A percentile compares a stretch with the other conserved stretches of the same genome.
phyloP scores from a whole-genome alignment of 345 rosid species.

The Eucalyptus lansdowneana region DNA sequence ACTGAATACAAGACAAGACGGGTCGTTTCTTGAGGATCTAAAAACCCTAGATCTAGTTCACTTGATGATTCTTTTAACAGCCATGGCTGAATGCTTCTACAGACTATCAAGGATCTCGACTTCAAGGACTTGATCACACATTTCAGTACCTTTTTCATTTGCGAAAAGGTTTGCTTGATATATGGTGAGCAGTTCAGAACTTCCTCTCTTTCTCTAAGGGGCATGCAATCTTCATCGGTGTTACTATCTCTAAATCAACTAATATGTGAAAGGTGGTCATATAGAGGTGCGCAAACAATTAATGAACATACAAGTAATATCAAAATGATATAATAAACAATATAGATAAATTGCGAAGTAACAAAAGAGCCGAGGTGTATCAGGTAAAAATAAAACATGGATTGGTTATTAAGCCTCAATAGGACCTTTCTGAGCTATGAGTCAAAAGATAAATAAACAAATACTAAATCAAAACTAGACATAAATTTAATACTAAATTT shows the following conservation, averaged over 20 bases:
- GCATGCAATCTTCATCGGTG: neutral
- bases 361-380: no score
- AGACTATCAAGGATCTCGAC: neutral
- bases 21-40: neutral
- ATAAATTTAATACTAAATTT: neutral
- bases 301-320: neutral
- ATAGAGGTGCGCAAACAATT: neutral
- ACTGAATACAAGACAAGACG: neutral
- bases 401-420: neutral
- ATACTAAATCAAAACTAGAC: neutral
- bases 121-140: neutral
- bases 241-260: neutral
- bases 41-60: neutral
- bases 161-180: neutral
- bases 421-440: neutral
- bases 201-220: neutral
- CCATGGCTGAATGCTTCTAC: neutral
- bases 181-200: neutral
- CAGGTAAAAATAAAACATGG: no score
- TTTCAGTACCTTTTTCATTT: neutral
- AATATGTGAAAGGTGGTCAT: neutral
- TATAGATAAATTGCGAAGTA: no score
- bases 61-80: neutral
- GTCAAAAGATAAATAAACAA: neutral
- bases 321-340: no score